These are phyloP conservation scores for Mrakia blollopis DNA, from an alignment of 768 basidiomycete species.

Conservation along the genomic window DNA sequence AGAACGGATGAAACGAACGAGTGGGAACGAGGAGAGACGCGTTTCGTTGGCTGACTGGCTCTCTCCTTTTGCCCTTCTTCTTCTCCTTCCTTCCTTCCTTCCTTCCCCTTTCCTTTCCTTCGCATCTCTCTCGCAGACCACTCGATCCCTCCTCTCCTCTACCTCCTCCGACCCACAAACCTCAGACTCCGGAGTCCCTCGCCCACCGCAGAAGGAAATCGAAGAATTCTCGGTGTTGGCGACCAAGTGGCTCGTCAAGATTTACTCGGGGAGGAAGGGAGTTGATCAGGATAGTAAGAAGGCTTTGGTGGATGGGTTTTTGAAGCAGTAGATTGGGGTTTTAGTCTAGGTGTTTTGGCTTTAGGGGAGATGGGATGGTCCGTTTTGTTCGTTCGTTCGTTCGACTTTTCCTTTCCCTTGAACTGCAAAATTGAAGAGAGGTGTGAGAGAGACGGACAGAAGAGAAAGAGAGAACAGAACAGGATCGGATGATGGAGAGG, in stretches of 20 bases:
- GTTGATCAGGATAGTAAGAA: not conserved
- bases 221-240: slow-evolving; percentile 64
- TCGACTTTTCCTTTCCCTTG: no score
- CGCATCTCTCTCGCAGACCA: not conserved
- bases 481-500: no score
- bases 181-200: slow-evolving; percentile 11
- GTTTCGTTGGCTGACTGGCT: not conserved
- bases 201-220: slow-evolving; percentile 51
- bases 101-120: not conserved
- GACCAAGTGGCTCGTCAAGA: slow-evolving; percentile 62
- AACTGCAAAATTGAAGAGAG: no score
- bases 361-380: no score
- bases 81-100: not conserved
- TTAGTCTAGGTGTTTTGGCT: no score
- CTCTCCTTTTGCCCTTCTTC: not conserved
- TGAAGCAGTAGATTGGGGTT: slow-evolving; percentile 4
- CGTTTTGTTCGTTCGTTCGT: no score
- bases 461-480: no score
- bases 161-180: slow-evolving; percentile 19
- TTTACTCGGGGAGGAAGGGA: slow-evolving; percentile 47
- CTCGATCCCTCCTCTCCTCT: slow-evolving; percentile 1
- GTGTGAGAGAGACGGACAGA: no score
- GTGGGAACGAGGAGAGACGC: not conserved
- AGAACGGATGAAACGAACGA: no score
- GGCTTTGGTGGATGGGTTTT: slow-evolving; percentile 14